Evolutionary conservation across 139 green algal genomes (phyloP).

Genomic region (Chlorella sp.): DNA sequence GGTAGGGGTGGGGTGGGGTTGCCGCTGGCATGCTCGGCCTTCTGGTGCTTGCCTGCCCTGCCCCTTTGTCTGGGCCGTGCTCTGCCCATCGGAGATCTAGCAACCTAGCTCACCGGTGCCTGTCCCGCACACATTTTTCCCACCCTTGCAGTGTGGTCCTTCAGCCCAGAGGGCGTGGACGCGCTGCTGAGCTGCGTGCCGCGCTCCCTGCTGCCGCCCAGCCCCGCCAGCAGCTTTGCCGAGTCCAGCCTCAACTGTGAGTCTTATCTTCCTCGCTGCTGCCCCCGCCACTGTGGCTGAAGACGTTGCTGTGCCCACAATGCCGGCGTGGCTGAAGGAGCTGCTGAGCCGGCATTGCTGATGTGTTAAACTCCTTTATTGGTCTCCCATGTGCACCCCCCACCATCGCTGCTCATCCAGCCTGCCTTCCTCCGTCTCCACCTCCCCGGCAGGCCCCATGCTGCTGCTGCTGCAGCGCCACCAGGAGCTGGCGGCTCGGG

Average conservation of each 20-base stretch:
- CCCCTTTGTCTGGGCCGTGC: too few species aligned
- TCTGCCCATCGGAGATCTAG: too few species aligned
- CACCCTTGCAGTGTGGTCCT: constrained; percentile 12
- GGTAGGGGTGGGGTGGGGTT: background rate
- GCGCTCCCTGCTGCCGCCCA: background rate
- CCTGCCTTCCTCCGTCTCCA: background rate
- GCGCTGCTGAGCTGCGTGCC: background rate
- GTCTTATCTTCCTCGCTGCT: too few species aligned
- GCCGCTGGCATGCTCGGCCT: background rate
- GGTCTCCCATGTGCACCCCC: too few species aligned
- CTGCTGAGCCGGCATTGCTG: too few species aligned
- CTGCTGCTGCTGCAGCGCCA: constrained; percentile 30
- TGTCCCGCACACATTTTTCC: background rate
- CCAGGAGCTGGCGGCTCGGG: background rate
- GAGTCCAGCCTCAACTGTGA: background rate
- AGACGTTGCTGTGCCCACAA: too few species aligned
- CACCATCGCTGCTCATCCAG: too few species aligned
- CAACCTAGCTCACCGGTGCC: too few species aligned
- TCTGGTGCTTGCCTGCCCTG: too few species aligned
- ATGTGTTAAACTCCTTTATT: too few species aligned
- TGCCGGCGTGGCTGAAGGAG: too few species aligned
- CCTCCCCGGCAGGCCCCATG: background rate
- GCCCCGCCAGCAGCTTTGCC: background rate
- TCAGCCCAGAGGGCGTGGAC: constrained; percentile 4
- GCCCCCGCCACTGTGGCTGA: too few species aligned